A percentile compares a stretch with the other conserved stretches of the same genome.
Conservation (phyloP, 495 filamentous ascomycete species). For the Letharia lupina region DNA sequence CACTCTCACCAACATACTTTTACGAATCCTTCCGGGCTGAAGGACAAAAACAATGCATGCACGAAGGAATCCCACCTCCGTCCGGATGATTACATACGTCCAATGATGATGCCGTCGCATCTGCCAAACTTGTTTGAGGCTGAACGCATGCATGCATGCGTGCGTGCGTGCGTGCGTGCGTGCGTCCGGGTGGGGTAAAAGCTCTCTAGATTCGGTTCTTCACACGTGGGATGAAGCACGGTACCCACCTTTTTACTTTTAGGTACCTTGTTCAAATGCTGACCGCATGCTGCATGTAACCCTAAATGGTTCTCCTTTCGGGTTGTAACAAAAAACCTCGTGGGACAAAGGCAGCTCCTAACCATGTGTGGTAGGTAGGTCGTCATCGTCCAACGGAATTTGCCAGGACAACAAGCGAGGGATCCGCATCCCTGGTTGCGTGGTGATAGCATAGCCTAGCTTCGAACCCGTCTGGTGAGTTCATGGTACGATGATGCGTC, state of each 20-base stretch:
- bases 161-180: too few species aligned
- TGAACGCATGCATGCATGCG: background rate
- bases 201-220: background rate
- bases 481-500: background rate
- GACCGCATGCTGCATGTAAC: slow-evolving; percentile 5
- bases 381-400: background rate
- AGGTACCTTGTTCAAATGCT: background rate
- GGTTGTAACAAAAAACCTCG: too few species aligned
- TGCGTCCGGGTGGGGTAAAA: background rate
- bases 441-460: background rate
- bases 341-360: too few species aligned
- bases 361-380: too few species aligned
- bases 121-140: background rate
- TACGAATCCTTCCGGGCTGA: too few species aligned
- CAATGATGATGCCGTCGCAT: slow-evolving; percentile 1
- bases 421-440: slow-evolving; percentile 11
- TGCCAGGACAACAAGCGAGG: slow-evolving; percentile 3
- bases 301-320: background rate
- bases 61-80: background rate
- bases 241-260: background rate
- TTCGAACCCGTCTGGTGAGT: background rate
- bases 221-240: background rate
- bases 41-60: background rate
- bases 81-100: background rate
- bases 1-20: too few species aligned